Percentiles rank a stretch among this genome's conserved stretches.
These are phyloP conservation scores for Dryas octopetala DNA, from an alignment of 306 rosid species.

Conservation along the genomic window DNA sequence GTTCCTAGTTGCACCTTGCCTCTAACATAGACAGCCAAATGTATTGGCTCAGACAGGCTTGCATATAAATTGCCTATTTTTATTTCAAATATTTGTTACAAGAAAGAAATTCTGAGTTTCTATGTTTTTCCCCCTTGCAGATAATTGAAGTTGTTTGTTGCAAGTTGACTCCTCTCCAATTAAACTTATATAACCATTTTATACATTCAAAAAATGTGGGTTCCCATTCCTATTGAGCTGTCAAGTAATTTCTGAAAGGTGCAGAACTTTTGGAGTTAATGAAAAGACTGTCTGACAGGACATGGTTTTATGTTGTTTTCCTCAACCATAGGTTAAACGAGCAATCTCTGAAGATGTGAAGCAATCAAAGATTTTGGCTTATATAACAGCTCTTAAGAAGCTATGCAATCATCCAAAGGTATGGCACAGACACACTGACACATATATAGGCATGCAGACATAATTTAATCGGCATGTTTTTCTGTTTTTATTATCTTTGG, in stretches of 20 bases:
- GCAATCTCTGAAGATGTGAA: constrained; percentile 72
- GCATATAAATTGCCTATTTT: neutral
- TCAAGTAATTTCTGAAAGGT: constrained; percentile 17
- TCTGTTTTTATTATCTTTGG: constrained; percentile 1
- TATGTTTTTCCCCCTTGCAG: constrained; percentile 46
- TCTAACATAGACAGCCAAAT: neutral
- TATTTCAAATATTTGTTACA: neutral
- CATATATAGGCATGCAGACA: neutral
- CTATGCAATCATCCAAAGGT: constrained; percentile 99
- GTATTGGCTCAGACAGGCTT: neutral
- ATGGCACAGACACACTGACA: constrained; percentile 12
- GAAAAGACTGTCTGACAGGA: constrained; percentile 27
- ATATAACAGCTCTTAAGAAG: constrained; percentile 89
- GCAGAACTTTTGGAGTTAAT: constrained; percentile 10
- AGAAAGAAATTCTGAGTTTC: neutral
- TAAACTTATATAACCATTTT: constrained; percentile 84
- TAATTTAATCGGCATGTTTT: constrained; percentile 1
- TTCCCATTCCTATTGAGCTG: constrained; percentile 31
- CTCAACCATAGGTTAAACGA: constrained; percentile 64
- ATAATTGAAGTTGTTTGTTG: constrained; percentile 96
- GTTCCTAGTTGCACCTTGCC: neutral
- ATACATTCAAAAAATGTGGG: constrained; percentile 86
- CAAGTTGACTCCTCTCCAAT: constrained; percentile 91
- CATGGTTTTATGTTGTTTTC: constrained; percentile 24
- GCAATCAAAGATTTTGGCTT: constrained; percentile 92